phyloP scores from a whole-genome alignment of 176 grass and related monocot species.

The Carex pumila region DNA sequence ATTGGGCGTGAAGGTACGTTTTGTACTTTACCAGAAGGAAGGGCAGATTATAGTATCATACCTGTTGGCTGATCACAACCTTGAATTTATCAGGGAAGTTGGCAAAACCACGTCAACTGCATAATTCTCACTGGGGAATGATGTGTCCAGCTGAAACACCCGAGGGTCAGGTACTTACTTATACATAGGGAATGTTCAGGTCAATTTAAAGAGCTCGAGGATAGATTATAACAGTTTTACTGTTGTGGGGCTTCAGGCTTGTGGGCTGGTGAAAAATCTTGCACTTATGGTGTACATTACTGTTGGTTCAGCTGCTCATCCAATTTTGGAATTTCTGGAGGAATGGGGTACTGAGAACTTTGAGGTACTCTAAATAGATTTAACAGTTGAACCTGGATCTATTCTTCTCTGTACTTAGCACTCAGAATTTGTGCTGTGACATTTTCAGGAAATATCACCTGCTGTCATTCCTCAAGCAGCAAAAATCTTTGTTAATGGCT shows the following conservation, averaged over 20 bases:
- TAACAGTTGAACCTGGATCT: conserved; percentile 5
- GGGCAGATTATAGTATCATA: background rate
- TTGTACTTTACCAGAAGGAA: conserved; percentile 1
- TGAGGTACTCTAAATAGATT: conserved; percentile 49
- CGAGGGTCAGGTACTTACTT: conserved; percentile 68
- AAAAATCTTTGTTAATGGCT: conserved; percentile 93
- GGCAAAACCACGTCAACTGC: conserved; percentile 91
- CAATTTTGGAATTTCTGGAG: conserved; percentile 99
- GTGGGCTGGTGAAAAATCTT: conserved; percentile 97
- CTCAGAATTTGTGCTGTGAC: conserved; percentile 10
- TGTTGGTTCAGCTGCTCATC: conserved; percentile 94
- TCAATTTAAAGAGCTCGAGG: background rate
- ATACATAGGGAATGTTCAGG: background rate
- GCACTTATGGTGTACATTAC: conserved; percentile 97
- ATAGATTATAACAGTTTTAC: conserved; percentile 13
- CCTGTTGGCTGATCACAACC: background rate
- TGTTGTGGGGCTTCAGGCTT: conserved; percentile 52
- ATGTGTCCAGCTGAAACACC: conserved; percentile 99
- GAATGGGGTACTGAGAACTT: conserved; percentile 99
- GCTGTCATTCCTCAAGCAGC: conserved; percentile 92
- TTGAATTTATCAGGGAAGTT: conserved; percentile 62
- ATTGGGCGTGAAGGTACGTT: conserved; percentile 93
- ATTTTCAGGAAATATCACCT: conserved; percentile 85
- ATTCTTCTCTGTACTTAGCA: background rate
- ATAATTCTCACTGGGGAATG: conserved; percentile 99